These are phyloP conservation scores for Cystofilobasidium macerans DNA, from an alignment of 768 basidiomycete genomes.

Conservation along the genomic window DNA sequence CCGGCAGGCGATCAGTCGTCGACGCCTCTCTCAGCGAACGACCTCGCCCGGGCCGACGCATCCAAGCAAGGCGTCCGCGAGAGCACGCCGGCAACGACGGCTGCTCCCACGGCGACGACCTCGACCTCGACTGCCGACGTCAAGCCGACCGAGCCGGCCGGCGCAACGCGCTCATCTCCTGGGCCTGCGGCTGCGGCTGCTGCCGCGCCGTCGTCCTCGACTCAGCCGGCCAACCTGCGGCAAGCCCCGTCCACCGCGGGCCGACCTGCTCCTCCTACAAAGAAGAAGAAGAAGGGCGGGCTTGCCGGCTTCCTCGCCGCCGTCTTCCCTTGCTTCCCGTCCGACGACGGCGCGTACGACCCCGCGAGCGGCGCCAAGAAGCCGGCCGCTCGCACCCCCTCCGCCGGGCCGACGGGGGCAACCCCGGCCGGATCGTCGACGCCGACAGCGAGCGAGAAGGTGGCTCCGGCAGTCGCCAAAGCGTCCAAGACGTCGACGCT, in stretches of 20 bases:
- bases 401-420: neutral
- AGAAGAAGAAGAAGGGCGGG: slow-evolving; percentile 3
- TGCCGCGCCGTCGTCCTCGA: neutral
- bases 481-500: neutral
- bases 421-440: neutral
- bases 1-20: neutral
- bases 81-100: neutral
- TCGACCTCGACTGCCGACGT: neutral
- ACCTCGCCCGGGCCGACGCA: neutral
- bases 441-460: neutral
- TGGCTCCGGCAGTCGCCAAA: neutral
- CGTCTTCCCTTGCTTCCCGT: slow-evolving; percentile 4
- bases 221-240: neutral
- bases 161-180: neutral
- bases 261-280: neutral
- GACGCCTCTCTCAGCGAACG: no score
- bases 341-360: slow-evolving; percentile 4
- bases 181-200: neutral
- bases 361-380: neutral
- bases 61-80: no score
- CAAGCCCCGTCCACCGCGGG: neutral
- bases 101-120: neutral
- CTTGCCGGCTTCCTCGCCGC: neutral
- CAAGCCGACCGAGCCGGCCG: neutral
- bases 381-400: neutral